Evolutionary conservation across 768 basidiomycete genomes (phyloP).

Genomic region (Crassisporium funariophilum): DNA sequence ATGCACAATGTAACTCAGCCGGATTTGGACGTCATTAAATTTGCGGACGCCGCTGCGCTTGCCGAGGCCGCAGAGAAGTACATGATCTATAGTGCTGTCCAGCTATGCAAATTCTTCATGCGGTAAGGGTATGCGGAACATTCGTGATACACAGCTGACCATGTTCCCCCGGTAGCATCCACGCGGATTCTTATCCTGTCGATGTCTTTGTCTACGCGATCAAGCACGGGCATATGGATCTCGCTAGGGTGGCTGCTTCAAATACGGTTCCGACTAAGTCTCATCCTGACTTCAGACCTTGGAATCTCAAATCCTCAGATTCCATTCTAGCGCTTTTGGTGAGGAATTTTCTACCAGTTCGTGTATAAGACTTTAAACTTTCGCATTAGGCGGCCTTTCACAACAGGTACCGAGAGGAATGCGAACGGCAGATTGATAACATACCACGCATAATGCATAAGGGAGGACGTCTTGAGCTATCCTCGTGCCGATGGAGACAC

Average conservation of each 20-base stretch:
- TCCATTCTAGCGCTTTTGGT: too few species aligned
- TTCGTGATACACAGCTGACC: not conserved
- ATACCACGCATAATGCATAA: too few species aligned
- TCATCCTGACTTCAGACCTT: too few species aligned
- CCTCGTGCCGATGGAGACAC: too few species aligned
- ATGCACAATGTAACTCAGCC: constrained; percentile 16
- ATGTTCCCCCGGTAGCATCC: not conserved
- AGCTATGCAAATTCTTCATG: constrained; percentile 15
- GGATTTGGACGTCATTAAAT: not conserved
- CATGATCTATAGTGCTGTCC: constrained; percentile 14
- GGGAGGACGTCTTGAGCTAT: too few species aligned
- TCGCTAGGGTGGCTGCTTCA: not conserved
- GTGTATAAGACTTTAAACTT: too few species aligned
- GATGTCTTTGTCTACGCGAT: not conserved
- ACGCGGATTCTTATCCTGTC: not conserved
- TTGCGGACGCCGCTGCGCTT: not conserved
- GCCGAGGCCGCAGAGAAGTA: constrained; percentile 21
- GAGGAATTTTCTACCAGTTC: too few species aligned
- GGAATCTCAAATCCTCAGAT: too few species aligned
- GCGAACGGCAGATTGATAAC: too few species aligned
- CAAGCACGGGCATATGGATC: not conserved
- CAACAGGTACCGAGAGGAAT: too few species aligned
- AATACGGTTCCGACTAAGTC: too few species aligned
- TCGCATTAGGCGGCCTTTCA: too few species aligned
- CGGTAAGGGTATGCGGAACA: not conserved